Base-by-base conservation (phyloP, 139 green algal species). In the Coelastrella sp. region DNA sequence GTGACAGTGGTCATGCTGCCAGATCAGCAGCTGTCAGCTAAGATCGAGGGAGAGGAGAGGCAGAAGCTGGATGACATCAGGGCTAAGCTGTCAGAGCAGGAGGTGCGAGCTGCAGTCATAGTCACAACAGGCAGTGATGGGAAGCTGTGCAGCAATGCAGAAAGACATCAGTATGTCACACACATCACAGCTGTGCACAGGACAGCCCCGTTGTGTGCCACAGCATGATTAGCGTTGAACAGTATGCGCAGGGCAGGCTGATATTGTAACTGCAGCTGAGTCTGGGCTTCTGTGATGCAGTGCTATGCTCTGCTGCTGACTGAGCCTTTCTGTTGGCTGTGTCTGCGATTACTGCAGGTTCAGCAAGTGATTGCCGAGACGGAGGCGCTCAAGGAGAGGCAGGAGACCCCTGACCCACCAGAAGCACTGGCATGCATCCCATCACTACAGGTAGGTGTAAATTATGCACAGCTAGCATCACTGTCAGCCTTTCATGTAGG, bases 351-450 rank as follows among this genome's bases (percentile, higher is more conserved):
- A 47, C 32, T 78, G 71, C 81, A 97, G 77, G 58, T 96, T 17
- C 75, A 93, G 32, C 78, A 89, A 4, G 92, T 98, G 8, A 91
- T 97, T 19, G 73, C 92, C 59, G 90, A 94, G 80, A 99, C 98
- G 5, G 58, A 90, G 47, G 95, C 96, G 77, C 96, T 99, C 68
- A 98, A 98, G 95, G 86, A 96, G 92, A 90, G 95, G 60, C 98
- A 99, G 97, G 97, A 99, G 94, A 99, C 97, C 7, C 98, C 98
- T 16, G 98, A 99, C 93, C 16, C 94, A 3, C 96, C 98, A 3
- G 98, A 99, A 93, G 95, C 95, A 2, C 94, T 98, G 54, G 76
- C 83, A 60, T 99, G 96, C 95, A 95, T 99, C 57, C 98, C 98
- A 54, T 93, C 94, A 19, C 95, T 99, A 85, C 85, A 77, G 65